Base-by-base conservation (phyloP, 345 rosid species). In the Odontarrhena argentea region DNA sequence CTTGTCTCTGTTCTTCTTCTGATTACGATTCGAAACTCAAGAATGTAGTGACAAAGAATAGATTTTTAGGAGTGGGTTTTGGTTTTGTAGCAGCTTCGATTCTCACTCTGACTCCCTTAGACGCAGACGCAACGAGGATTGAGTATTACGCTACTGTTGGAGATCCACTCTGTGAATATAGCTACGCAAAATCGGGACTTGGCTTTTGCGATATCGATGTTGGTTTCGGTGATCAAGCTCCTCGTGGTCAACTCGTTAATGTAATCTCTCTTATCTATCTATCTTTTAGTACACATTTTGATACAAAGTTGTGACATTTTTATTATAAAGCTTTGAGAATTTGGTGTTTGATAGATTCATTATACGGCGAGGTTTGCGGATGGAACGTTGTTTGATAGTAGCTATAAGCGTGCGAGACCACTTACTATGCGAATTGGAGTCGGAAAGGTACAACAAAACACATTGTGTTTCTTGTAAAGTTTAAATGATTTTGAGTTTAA, bases 341-440 rank as follows among this genome's bases (percentile, higher is more conserved):
- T 73, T 65, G 71, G 60, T 6, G 18, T 35, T 53, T 46, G 44
- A 1, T 62, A 90, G 97, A 67, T 93, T 38, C 99, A 88, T 75
- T 85, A 93, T 65, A 90, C 97, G 25, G 99, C 97, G 57, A 84
- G 96, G 75, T 90, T 93, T 79, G 87, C 86, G 2, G 92, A 90
- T 81, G 96, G 99, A 28, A 90, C 57, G 18, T 81, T 93, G 67
- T 90, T 93, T 62, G 97, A 90, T 50, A 93, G 98, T 82, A 90
- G 92, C 75, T 93, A 93, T 65, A 93, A 93, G 75, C 94, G 97
- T 8, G 87, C 78, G 13, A 84, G 97, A 78, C 89, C 96, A 36
- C 98, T 93, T 46, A 90, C 98, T 8, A 85, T 93, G 97, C 87
- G 97, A 24, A 74, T 93, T 82, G 98, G 98, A 2, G 83, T 85